phyloP scores from a whole-genome alignment of 331 rosid genomes.

The Malus hybrid region DNA sequence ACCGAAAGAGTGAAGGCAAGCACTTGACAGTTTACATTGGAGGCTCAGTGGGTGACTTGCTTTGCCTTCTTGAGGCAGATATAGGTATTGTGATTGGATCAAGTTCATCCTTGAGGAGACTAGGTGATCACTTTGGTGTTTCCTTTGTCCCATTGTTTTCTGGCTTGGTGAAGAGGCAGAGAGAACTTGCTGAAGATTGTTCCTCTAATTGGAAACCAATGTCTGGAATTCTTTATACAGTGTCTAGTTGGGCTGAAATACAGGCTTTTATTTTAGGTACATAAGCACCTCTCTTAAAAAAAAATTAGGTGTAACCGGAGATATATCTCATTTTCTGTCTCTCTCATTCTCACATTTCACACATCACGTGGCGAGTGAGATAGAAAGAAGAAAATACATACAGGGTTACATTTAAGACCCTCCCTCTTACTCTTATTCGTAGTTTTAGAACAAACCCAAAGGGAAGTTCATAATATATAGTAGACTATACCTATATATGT shows the following conservation, averaged over 20 bases:
- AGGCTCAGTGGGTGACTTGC: constrained; percentile 24
- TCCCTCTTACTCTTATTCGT: background rate
- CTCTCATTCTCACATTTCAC: background rate
- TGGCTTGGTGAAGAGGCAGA: constrained; percentile 20
- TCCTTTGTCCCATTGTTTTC: constrained; percentile 15
- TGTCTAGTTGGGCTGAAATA: constrained; percentile 25
- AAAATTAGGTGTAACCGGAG: no score
- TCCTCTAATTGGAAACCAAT: constrained; percentile 10
- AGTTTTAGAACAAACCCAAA: background rate
- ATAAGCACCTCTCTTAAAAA: background rate
- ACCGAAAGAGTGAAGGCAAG: background rate
- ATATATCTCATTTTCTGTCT: background rate
- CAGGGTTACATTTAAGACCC: no score
- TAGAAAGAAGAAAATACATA: no score
- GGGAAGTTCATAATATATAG: background rate
- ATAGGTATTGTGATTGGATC: constrained; percentile 22
- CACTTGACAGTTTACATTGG: constrained; percentile 22
- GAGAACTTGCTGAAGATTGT: background rate
- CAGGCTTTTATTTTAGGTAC: constrained; percentile 23
- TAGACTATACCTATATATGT: background rate
- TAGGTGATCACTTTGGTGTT: constrained; percentile 15
- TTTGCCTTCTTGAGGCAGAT: constrained; percentile 25
- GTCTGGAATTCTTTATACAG: constrained; percentile 22
- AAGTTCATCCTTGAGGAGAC: constrained; percentile 5
- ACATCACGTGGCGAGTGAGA: no score